phyloP scores from a whole-genome alignment of 2,329 filamentous ascomycete species.

The Ascochyta clinopodiicola region DNA sequence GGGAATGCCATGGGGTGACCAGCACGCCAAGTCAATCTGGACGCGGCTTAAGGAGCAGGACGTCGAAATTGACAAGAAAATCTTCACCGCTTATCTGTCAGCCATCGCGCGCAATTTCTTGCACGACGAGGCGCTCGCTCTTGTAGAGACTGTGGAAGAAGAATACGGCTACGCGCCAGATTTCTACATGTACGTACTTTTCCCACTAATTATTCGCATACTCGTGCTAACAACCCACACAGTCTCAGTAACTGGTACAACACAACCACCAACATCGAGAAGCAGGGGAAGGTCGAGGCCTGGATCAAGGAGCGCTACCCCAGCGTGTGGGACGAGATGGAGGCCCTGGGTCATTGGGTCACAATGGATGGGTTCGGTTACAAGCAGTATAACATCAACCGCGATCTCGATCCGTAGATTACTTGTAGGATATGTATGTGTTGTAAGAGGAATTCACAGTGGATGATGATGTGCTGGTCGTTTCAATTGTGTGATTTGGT shows the following conservation, averaged over 20 bases:
- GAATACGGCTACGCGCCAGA: conserved; percentile 73
- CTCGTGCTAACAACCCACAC: conserved; percentile 19
- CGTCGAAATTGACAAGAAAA: conserved; percentile 73
- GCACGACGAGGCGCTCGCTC: conserved; percentile 69
- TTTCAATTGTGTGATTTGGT: no score
- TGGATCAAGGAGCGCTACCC: conserved; percentile 77
- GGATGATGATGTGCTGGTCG: no score
- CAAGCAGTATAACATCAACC: conserved; percentile 44
- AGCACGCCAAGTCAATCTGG: conserved; percentile 68
- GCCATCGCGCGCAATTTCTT: conserved; percentile 76
- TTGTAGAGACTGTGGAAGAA: conserved; percentile 71
- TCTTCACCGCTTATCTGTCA: conserved; percentile 79
- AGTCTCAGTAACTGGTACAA: conserved; percentile 81
- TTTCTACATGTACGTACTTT: conserved; percentile 68
- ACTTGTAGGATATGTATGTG: no score
- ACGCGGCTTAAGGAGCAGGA: conserved; percentile 74
- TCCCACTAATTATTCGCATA: neutral
- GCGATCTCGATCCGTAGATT: conserved; percentile 42
- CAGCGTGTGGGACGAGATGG: conserved; percentile 71
- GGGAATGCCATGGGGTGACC: conserved; percentile 57
- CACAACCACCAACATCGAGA: conserved; percentile 67
- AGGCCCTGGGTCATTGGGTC: conserved; percentile 55
- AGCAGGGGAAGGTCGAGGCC: conserved; percentile 72
- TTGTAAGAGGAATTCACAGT: no score
- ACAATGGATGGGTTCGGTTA: conserved; percentile 48